These are phyloP conservation scores for Elongisporangium anandrum DNA, from an alignment of 352 stramenopile species.

Conservation along the genomic window DNA sequence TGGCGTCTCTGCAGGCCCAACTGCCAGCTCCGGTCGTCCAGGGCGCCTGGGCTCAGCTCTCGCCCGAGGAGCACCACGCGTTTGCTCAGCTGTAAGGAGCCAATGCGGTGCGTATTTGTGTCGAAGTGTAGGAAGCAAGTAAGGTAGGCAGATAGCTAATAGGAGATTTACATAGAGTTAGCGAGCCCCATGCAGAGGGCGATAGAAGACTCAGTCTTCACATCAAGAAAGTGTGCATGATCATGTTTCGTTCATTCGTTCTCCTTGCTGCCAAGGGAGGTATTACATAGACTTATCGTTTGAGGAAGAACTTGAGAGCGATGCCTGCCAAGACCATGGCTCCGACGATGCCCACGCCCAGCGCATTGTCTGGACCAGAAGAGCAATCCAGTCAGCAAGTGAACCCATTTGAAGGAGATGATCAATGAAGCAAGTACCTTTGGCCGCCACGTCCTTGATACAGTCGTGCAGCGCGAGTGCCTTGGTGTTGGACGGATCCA, in stretches of 20 bases:
- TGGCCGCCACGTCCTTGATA: conserved; percentile 65
- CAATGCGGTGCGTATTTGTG: not conserved
- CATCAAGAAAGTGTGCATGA: not conserved
- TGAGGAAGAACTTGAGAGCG: conserved; percentile 68
- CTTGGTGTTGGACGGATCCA: conserved; percentile 67
- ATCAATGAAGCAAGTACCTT: no score
- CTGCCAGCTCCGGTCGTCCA: conserved; percentile 58
- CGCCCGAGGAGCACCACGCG: conserved; percentile 62
- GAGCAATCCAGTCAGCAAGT: not conserved
- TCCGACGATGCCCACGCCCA: conserved; percentile 63
- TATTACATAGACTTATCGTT: conserved; percentile 34
- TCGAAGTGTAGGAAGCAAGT: conserved; percentile 3
- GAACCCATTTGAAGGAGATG: conserved; percentile 1
- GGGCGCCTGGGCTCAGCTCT: conserved; percentile 63
- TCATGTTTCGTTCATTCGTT: not conserved
- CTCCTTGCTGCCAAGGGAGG: no score
- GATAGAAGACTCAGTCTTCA: not conserved
- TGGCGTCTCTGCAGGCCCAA: conserved; percentile 67
- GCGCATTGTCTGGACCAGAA: conserved; percentile 68
- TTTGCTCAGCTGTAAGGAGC: conserved; percentile 51
- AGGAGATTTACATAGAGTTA: conserved; percentile 2
- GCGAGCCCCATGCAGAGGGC: not conserved
- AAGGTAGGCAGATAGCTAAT: conserved; percentile 4
- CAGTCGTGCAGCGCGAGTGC: conserved; percentile 70
- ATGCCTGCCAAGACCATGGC: conserved; percentile 69